Evolutionary conservation across 495 filamentous ascomycete species (phyloP).

Genomic region (Penicillium argentinense): DNA sequence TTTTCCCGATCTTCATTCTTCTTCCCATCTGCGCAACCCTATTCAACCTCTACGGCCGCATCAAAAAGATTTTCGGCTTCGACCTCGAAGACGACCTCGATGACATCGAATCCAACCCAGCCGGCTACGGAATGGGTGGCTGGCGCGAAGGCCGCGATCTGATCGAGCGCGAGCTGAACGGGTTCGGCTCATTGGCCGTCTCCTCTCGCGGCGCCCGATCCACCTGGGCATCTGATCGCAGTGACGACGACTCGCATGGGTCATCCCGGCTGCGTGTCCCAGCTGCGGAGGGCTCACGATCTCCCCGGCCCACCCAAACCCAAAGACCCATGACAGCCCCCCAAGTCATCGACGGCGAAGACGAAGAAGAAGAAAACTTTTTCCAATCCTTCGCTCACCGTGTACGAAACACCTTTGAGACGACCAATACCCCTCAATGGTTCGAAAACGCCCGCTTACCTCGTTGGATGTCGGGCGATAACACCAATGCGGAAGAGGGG

Average conservation of each 20-base stretch:
- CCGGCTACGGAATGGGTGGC: constrained; percentile 71
- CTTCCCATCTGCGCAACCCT: constrained; percentile 78
- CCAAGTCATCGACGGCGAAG: constrained; percentile 49
- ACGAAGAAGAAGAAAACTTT: constrained; percentile 74
- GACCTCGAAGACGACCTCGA: constrained; percentile 70
- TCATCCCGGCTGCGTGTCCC: constrained; percentile 35
- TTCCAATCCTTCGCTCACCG: constrained; percentile 81
- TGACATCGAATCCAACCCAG: constrained; percentile 61
- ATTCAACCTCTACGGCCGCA: constrained; percentile 82
- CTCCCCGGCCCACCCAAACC: constrained; percentile 28
- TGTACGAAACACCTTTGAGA: constrained; percentile 88
- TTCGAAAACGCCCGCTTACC: constrained; percentile 71
- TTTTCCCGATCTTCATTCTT: constrained; percentile 85
- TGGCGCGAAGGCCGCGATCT: constrained; percentile 95
- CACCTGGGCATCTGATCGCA: constrained; percentile 29
- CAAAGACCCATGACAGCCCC: constrained; percentile 29
- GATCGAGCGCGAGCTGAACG: constrained; percentile 84
- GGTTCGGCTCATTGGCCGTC: constrained; percentile 52
- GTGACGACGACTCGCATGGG: constrained; percentile 24
- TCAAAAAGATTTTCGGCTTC: constrained; percentile 77
- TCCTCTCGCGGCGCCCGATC: constrained; percentile 36
- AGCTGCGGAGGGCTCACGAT: constrained; percentile 24
- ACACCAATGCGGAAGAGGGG: constrained; percentile 36
- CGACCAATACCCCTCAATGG: constrained; percentile 78
- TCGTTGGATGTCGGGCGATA: constrained; percentile 68